Evolutionary conservation across 805 yeast genomes (phyloP), one percentile per base, ranked within the genome.

Genomic region (Scheffersomyces amazonensis): DNA sequence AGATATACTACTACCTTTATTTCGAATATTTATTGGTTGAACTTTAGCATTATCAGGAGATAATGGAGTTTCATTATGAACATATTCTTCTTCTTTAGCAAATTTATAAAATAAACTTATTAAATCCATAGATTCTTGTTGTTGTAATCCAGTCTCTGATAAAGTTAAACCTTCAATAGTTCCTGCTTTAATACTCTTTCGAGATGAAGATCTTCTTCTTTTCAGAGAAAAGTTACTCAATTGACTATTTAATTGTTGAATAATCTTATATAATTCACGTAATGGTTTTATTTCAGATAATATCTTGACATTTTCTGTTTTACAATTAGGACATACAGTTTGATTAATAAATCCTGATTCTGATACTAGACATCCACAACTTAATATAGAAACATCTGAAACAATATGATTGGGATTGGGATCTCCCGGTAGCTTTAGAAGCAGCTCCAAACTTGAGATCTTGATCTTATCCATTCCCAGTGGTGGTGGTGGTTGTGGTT

Each of bases 361-460:
- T 2, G 71, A 64, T 2, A 54, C 61, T 20, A 69, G 48, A 46
- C 74, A 69, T 2, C 73, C 73, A 47, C 74, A 69, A 3, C 60
- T 49, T n/a, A 69, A 54, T 11, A 67, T 60, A 12, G 62, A 52
- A 4, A 64, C 56, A 44, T 69, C 74, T 2, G 52, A 19, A 5
- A 60, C 57, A 2, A 59, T 21, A 1, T 34, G 7, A 27, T 11
- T 22, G 17, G 17, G 23, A 15, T 32, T 41, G 2, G 43, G 36
- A 21, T 28, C 33, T 0, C 58, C 62, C 1, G 59, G 55, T 16
- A 62, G 46, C 40, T 44, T 42, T 5, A 64, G 52, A 16, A 64
- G 48, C 12, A 43, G 29, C 38, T 61, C 66, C 31, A 63, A 50
- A 19, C 34, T 36, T 12, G 51, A 43, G n/a, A 57, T 30, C 22